phyloP scores from a whole-genome alignment of 192 early-diverging fungal species.

The Backusella tuberculispora region DNA sequence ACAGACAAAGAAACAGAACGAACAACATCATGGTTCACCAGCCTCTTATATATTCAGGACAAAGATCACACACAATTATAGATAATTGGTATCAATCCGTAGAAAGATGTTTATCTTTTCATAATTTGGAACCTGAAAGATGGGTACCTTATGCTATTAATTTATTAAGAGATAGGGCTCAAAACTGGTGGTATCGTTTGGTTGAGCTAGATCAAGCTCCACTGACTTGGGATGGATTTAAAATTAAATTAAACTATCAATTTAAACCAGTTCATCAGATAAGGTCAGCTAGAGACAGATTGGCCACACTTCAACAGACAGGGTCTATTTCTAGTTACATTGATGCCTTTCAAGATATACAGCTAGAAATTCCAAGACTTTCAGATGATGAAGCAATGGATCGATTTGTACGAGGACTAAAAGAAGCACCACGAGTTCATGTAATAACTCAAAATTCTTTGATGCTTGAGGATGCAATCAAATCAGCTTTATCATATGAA shows the following conservation, averaged over 20 bases:
- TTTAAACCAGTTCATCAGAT: not conserved
- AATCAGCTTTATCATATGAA: not conserved
- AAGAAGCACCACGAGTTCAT: not conserved
- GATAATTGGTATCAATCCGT: too few species aligned
- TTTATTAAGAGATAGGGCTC: too few species aligned
- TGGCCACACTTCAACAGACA: not conserved
- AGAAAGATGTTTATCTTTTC: too few species aligned
- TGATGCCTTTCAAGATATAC: not conserved
- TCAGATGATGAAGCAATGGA: constrained; percentile 5
- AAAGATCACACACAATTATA: too few species aligned
- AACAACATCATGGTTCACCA: too few species aligned
- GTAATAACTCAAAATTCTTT: not conserved
- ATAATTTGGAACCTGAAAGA: too few species aligned
- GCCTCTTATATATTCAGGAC: too few species aligned
- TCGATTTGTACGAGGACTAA: not conserved
- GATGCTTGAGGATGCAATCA: not conserved
- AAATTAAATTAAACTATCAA: not conserved
- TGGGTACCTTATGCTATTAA: too few species aligned
- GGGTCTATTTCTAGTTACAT: not conserved
- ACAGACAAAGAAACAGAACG: too few species aligned
- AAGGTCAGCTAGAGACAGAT: not conserved
- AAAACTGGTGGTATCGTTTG: constrained; percentile 11
- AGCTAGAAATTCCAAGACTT: not conserved
- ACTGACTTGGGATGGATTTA: not conserved
- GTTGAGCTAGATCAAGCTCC: not conserved